Conservation (phyloP, 2,329 filamentous ascomycete species). For the Rachicladosporium sp. region DNA sequence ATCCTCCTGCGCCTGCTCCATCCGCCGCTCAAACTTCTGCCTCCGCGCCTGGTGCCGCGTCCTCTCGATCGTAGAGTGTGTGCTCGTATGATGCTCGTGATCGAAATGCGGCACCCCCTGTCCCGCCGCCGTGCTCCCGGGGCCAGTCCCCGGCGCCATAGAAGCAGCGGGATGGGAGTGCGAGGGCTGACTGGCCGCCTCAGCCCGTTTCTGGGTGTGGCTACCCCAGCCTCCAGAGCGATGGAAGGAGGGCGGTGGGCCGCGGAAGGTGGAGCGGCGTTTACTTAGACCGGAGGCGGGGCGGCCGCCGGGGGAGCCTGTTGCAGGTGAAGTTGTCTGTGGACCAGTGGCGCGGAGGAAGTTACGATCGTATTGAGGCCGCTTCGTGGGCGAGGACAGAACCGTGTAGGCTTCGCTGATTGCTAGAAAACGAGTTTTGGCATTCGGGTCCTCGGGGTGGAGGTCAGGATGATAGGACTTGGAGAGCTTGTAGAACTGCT, state of each 20-base stretch:
- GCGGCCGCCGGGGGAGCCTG: constrained; percentile 53
- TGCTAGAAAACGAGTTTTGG: constrained; percentile 52
- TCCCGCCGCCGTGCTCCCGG: constrained; percentile 44
- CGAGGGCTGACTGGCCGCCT: constrained; percentile 25
- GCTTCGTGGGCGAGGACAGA: constrained; percentile 50
- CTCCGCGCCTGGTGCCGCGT: constrained; percentile 12
- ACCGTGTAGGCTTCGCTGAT: constrained; percentile 26
- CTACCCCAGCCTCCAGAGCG: constrained; percentile 65
- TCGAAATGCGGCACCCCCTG: constrained; percentile 69
- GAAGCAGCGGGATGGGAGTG: constrained; percentile 9
- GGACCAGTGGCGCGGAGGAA: constrained; percentile 29
- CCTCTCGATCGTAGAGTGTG: constrained; percentile 48
- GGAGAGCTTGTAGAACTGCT: constrained; percentile 83
- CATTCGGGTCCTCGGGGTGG: constrained; percentile 63
- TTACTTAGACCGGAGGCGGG: constrained; percentile 71
- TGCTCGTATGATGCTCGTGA: constrained; percentile 56
- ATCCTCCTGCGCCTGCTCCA: constrained; percentile 11
- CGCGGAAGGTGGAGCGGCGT: constrained; percentile 62
- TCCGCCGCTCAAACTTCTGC: constrained; percentile 8
- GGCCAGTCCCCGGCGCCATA: constrained; percentile 20
- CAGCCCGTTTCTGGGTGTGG: constrained; percentile 46
- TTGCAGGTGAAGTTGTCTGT: constrained; percentile 27
- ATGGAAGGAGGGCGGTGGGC: constrained; percentile 84
- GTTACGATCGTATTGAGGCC: constrained; percentile 69
- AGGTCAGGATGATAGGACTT: constrained; percentile 87